A percentile compares a stretch with the other conserved stretches of the same genome.
phyloP scores from a whole-genome alignment of 495 filamentous ascomycete species.

The Xylaria flabelliformis region DNA sequence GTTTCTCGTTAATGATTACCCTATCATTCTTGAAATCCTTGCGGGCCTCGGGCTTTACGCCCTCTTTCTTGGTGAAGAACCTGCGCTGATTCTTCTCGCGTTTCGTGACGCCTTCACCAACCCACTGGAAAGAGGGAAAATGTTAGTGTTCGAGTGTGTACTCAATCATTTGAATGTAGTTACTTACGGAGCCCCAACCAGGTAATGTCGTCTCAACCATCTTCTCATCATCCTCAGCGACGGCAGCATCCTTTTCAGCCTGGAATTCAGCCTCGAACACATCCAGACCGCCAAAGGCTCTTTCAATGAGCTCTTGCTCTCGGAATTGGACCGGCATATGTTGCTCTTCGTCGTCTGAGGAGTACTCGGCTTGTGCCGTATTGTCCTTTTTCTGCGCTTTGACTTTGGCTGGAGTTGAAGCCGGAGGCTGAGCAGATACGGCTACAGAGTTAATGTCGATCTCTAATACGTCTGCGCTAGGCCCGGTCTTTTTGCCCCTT shows the following conservation, averaged over 20 bases:
- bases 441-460: constrained; percentile 37
- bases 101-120: constrained; percentile 76
- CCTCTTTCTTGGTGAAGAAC: constrained; percentile 72
- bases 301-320: constrained; percentile 81
- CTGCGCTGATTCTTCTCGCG: constrained; percentile 65
- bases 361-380: constrained; percentile 37
- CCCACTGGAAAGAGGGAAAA: constrained; percentile 52
- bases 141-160: constrained; percentile 37
- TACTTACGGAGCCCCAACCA: constrained; percentile 73
- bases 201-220: constrained; percentile 83
- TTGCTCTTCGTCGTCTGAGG: constrained; percentile 64
- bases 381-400: constrained; percentile 37
- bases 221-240: constrained; percentile 84
- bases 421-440: constrained; percentile 30
- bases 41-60: constrained; percentile 76
- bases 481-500: constrained; percentile 35
- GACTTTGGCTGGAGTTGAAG: constrained; percentile 30
- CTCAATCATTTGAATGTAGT: background rate
- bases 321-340: constrained; percentile 68
- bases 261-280: constrained; percentile 78
- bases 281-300: constrained; percentile 89
- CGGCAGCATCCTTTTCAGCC: constrained; percentile 75
- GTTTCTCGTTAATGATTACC: constrained; percentile 94
- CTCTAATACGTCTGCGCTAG: constrained; percentile 37
- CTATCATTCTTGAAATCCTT: constrained; percentile 81